Base-by-base conservation (phyloP, 2,329 filamentous ascomycete genomes). In the Diaporthe vaccinii region DNA sequence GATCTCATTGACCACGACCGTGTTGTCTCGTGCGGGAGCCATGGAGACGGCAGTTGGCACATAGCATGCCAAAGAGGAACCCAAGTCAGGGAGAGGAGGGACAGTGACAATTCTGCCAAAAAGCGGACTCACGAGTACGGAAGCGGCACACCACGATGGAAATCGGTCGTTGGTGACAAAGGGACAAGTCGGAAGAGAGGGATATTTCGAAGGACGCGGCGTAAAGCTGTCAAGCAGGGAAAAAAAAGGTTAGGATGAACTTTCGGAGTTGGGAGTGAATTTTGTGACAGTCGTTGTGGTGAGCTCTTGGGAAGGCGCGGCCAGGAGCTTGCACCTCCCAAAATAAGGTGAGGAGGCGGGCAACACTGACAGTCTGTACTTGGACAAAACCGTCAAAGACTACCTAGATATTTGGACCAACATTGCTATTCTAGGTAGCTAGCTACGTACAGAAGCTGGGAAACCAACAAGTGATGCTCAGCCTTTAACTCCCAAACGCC, bases 401-500 rank as follows among this genome's bases (percentile, higher is more conserved):
- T 31, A n/a, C n/a, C n/a, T n/a, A n/a, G n/a, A n/a, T n/a, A 31
- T 31, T 31, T 31, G 28, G 28, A 31, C 28, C 28, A 31, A 31
- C 28, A 31, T 31, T 31, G 28, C 3, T 3, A 31, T 31, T 31
- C 3, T 31, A 31, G 28, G 28, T 31, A 31, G 28, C 28, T 31
- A 31, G 3, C 28, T 31, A 31, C 28, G 28, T 31, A 31, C 28
- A n/a, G n/a, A n/a, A n/a, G 15, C 4, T 20, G 28, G 4, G 14
- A 55, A 3, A 20, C 28, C 55, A 25, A 12, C 28, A 58, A n/a
- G 55, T 20, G 17, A 3, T 12, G 7, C 55, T 10, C 28, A 22
- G 58, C 14, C 44, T 36, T 73, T 59, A 76, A 4, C 68, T 55
- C 3, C 76, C 76, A 75, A 79, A 79, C 73, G 78, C 59, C 62